A percentile compares a stretch with the other conserved stretches of the same genome.
Conservation (phyloP, 805 yeast genomes). For the Barnettozyma siamensis region DNA sequence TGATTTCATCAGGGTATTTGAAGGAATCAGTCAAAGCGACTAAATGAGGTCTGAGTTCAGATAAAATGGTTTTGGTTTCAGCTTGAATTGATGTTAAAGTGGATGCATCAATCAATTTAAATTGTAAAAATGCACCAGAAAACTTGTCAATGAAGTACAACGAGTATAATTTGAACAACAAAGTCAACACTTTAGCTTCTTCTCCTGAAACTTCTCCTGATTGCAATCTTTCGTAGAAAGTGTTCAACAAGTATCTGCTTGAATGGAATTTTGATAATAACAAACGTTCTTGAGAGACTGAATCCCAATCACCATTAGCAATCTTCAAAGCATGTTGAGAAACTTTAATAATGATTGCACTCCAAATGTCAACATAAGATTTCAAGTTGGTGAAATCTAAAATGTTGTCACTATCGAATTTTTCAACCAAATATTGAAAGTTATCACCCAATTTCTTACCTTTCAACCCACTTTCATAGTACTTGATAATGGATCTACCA, state of each 20-base stretch:
- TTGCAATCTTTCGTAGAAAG: slow-evolving; percentile 26
- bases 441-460: slow-evolving; percentile 29
- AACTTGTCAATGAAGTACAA: slow-evolving; percentile 61
- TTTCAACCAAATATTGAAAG: slow-evolving; percentile 26
- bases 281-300: slow-evolving; percentile 34
- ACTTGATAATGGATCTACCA: slow-evolving; percentile 61
- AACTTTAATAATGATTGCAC: slow-evolving; percentile 30
- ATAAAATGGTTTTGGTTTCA: slow-evolving; percentile 41
- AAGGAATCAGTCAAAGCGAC: slow-evolving; percentile 81
- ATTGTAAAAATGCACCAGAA: slow-evolving; percentile 66
- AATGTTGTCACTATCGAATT: slow-evolving; percentile 21
- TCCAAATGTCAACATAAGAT: slow-evolving; percentile 26
- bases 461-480: slow-evolving; percentile 32
- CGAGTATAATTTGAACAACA: slow-evolving; percentile 59
- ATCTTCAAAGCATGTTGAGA: slow-evolving; percentile 27
- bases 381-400: slow-evolving; percentile 19
- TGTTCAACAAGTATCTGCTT: slow-evolving; percentile 30
- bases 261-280: slow-evolving; percentile 37
- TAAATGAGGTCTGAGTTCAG: slow-evolving; percentile 56
- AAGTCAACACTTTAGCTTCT: slow-evolving; percentile 44
- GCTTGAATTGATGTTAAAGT: slow-evolving; percentile 39
- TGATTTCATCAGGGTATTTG: slow-evolving; percentile 70
- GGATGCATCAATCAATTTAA: slow-evolving; percentile 46
- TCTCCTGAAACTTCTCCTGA: slow-evolving; percentile 18
- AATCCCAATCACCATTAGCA: slow-evolving; percentile 29